Conservation (phyloP, 2,329 filamentous ascomycete species). For the Mollisiaceae sp. region DNA sequence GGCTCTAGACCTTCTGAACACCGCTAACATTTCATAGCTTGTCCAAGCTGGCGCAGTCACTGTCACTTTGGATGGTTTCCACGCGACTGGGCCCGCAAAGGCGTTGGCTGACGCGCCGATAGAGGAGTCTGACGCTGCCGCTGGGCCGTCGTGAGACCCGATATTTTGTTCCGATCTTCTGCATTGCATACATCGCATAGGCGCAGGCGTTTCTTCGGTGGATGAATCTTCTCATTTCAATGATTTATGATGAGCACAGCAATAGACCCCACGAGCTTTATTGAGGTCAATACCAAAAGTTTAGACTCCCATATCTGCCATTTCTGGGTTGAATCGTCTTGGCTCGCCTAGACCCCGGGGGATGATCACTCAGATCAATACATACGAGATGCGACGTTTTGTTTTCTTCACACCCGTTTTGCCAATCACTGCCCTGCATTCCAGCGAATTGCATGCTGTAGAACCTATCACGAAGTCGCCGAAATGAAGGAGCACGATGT, state of each 20-base stretch:
- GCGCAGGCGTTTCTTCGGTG: conserved; percentile 24
- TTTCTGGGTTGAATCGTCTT: background rate
- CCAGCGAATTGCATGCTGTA: conserved; percentile 4
- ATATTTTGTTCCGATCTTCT: conserved; percentile 15
- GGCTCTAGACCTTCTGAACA: conserved; percentile 20
- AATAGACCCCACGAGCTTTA: conserved; percentile 15
- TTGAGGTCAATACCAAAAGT: conserved; percentile 9
- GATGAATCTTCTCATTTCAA: conserved; percentile 12
- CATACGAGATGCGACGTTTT: background rate
- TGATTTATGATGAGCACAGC: conserved; percentile 6
- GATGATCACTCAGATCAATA: conserved; percentile 9
- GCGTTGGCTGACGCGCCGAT: conserved; percentile 38
- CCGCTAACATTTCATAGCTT: conserved; percentile 57
- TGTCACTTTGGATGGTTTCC: conserved; percentile 82
- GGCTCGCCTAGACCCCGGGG: background rate
- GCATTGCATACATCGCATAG: conserved; percentile 16
- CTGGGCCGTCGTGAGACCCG: conserved; percentile 30
- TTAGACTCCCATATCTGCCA: background rate
- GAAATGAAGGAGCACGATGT: conserved; percentile 11
- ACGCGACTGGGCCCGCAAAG: conserved; percentile 53
- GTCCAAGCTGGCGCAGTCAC: conserved; percentile 94
- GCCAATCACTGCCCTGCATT: conserved; percentile 10
- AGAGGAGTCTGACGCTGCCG: conserved; percentile 38
- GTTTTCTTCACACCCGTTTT: background rate
- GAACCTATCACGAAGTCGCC: conserved; percentile 12